Evolutionary conservation across 2,329 filamentous ascomycete species (phyloP), one percentile per base, ranked within the genome.

Genomic region (Fusarium sp.): DNA sequence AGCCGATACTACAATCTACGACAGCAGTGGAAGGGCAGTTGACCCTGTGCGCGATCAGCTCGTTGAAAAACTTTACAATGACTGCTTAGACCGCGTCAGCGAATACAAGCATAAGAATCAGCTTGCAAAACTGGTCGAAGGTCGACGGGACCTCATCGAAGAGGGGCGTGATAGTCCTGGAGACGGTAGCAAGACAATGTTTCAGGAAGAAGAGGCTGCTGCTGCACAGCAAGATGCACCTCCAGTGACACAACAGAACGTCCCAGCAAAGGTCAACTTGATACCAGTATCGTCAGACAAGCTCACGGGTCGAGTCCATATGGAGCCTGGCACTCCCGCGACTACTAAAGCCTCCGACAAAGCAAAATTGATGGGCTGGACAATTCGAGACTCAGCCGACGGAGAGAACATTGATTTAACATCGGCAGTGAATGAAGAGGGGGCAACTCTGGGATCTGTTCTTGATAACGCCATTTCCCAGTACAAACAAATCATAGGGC

Each of bases 31-130:
- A 48, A 89, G 88, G 69, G 85, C 94, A 7, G 94, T 98, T 31
- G 91, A 98, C 75, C 88, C 91, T 59, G 84, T 89, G 31, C 90
- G 93, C 73, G 96, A 99, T 80, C 88, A 91, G 60, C 88, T 95
- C 77, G 94, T 96, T 37, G 95, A 98, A 80, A 94, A 93, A 73
- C 87, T 99, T 4, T 98, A 97, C 85, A 98, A 98, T 75, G 94
- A 98, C 80, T 93, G 97, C 49, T 87, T 98, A 27, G 95, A 98
- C 78, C 91, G 96, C 59, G 94, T 96, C 46, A 96, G 95, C 79
- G 90, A 93, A 73, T 98, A 94, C 84, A 95, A 97, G 76, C 93
- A 94, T 79, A 95, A 95, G 80, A 84, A 90, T 29, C 86, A 90
- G 38, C 86, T 90, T 12, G 87, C 89, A 12, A 90, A 92, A 72